Conservation (phyloP, 2,329 filamentous ascomycete species). For the Drechslerella dactyloides region DNA sequence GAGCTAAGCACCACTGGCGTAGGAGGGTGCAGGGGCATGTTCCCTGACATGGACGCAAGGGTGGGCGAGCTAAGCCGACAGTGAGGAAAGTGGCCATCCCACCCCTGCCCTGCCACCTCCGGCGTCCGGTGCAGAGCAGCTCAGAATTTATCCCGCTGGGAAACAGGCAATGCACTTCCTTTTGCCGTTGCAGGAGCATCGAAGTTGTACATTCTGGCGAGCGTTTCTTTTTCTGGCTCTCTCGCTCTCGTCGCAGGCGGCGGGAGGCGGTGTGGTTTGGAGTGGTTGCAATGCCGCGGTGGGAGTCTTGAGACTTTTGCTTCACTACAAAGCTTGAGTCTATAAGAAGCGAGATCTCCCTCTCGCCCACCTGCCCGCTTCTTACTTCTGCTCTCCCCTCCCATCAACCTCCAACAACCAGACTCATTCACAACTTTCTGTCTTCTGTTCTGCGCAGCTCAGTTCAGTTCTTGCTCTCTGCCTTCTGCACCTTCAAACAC, state of each 20-base stretch:
- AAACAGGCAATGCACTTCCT: conserved; percentile 1
- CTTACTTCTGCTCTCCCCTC: conserved; percentile 15
- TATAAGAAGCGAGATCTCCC: conserved; percentile 50
- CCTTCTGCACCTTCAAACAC: conserved; percentile 26
- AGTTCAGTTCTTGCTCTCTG: conserved; percentile 13
- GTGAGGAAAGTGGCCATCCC: conserved; percentile 6
- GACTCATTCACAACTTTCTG: conserved; percentile 10
- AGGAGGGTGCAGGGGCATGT: not conserved
- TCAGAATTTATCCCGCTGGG: conserved; percentile 6
- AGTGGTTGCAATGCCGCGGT: conserved; percentile 6
- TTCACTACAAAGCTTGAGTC: conserved; percentile 22
- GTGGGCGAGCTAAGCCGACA: not conserved
- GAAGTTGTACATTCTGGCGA: not conserved
- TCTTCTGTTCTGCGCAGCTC: not conserved
- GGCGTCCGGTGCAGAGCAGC: not conserved
- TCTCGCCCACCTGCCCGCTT: conserved; percentile 24
- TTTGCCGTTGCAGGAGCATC: conserved; percentile 11
- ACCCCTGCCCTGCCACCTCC: not conserved
- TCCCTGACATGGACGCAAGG: conserved; percentile 6
- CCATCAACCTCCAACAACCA: conserved; percentile 17
- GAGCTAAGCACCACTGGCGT: not conserved
- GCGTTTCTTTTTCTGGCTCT: conserved; percentile 8
- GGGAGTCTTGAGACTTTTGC: not conserved
- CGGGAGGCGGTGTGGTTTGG: not conserved
- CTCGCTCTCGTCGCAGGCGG: not conserved